Percentiles rank a stretch among this genome's conserved stretches.
phyloP scores from a whole-genome alignment of 768 basidiomycete genomes.

The Serendipita sp. region DNA sequence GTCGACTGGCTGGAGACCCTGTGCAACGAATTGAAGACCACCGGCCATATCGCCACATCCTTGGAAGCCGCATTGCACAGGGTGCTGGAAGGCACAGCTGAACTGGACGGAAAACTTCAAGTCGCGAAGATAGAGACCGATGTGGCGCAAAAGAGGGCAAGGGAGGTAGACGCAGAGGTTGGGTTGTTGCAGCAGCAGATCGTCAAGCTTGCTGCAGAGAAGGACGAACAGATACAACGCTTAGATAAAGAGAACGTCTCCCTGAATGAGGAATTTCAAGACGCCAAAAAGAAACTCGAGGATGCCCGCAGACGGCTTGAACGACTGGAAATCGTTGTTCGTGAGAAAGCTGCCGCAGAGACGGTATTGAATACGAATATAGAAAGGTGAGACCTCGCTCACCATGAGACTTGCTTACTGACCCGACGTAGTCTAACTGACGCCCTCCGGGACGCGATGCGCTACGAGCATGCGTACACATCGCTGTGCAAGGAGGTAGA shows the following conservation, averaged over 20 bases:
- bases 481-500: conserved; percentile 47
- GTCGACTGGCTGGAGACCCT: neutral
- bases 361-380: conserved; percentile 53
- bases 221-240: neutral
- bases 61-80: neutral
- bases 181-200: conserved; percentile 10
- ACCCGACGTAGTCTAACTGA: conserved; percentile 23
- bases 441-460: conserved; percentile 44
- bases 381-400: conserved; percentile 35
- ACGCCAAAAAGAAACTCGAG: conserved; percentile 21
- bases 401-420: neutral
- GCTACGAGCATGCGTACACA: conserved; percentile 58
- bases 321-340: conserved; percentile 32
- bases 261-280: conserved; percentile 21
- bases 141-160: neutral
- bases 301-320: neutral
- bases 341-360: conserved; percentile 48
- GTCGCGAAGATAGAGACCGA: conserved; percentile 17
- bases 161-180: conserved; percentile 14
- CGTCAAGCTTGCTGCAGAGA: neutral
- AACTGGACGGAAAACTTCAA: conserved; percentile 21
- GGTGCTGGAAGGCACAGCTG: conserved; percentile 9
- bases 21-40: neutral
- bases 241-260: neutral
- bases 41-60: neutral